phyloP scores from a whole-genome alignment of 371 early-diverging fungal species.

The Mortierella sp. region DNA sequence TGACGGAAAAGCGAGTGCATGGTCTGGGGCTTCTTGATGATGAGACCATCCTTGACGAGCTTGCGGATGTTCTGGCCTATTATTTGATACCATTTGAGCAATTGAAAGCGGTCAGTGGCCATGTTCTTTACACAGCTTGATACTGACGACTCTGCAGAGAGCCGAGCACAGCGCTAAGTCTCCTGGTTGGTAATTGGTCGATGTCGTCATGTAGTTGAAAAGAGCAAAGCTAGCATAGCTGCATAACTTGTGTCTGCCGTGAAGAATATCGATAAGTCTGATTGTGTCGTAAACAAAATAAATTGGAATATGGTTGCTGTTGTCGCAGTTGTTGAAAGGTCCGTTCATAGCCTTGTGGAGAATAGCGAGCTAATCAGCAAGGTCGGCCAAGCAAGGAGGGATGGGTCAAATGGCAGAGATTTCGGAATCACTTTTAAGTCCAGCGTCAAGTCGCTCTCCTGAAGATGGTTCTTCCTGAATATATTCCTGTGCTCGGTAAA shows the following conservation, averaged over 20 bases:
- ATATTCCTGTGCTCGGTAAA: neutral
- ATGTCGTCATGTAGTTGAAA: neutral
- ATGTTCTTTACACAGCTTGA: neutral
- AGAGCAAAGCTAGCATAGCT: neutral
- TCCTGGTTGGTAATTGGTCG: neutral
- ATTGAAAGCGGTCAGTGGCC: neutral
- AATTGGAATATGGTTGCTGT: too few species aligned
- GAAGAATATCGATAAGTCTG: neutral
- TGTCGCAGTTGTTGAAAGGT: neutral
- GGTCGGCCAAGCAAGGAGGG: neutral
- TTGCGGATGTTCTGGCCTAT: slow-evolving; percentile 97
- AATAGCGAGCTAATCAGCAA: neutral
- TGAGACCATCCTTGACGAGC: slow-evolving; percentile 96
- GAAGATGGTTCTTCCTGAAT: slow-evolving; percentile 12
- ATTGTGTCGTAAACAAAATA: neutral
- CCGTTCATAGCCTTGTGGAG: neutral
- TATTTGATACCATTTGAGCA: neutral
- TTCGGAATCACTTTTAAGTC: neutral
- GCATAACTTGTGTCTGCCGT: too few species aligned
- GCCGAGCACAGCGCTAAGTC: neutral
- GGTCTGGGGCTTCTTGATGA: slow-evolving; percentile 97
- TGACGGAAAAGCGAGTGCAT: slow-evolving; percentile 97
- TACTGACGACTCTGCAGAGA: neutral
- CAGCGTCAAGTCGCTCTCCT: neutral
- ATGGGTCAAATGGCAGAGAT: neutral